Evolutionary conservation across 164 flowering plant species (phyloP).

Genomic region (Liriodendron chinense): DNA sequence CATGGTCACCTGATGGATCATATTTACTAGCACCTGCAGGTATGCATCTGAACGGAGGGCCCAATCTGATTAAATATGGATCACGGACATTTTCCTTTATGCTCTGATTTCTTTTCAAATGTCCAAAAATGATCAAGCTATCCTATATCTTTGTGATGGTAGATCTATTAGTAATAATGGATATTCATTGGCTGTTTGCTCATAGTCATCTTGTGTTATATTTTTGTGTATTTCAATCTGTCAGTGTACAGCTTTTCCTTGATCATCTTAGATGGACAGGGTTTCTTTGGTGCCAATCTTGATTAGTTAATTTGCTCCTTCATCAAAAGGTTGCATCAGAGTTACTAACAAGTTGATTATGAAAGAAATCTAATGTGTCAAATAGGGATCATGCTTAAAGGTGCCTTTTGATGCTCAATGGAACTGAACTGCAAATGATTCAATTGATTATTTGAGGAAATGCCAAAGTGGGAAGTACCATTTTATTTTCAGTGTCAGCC

Average conservation of each 20-base stretch:
- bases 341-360: no score
- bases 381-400: no score
- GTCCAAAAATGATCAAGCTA: neutral
- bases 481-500: no score
- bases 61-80: slow-evolving; percentile 9
- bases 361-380: no score
- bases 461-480: no score
- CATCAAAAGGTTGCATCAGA: no score
- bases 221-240: neutral
- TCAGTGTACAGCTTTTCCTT: neutral
- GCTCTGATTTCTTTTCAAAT: neutral
- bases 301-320: no score
- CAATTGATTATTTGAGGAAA: no score
- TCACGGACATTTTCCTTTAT: neutral
- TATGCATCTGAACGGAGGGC: slow-evolving; percentile 21
- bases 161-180: neutral
- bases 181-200: neutral
- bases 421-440: no score
- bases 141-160: neutral
- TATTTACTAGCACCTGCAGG: slow-evolving; percentile 96
- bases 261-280: neutral
- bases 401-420: no score
- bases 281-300: neutral
- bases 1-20: slow-evolving; percentile 99
- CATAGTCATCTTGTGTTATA: neutral